Percentiles rank a stretch among this genome's conserved stretches.
Evolutionary conservation across 2,329 filamentous ascomycete species (phyloP).

Genomic region (Coniella vitis): DNA sequence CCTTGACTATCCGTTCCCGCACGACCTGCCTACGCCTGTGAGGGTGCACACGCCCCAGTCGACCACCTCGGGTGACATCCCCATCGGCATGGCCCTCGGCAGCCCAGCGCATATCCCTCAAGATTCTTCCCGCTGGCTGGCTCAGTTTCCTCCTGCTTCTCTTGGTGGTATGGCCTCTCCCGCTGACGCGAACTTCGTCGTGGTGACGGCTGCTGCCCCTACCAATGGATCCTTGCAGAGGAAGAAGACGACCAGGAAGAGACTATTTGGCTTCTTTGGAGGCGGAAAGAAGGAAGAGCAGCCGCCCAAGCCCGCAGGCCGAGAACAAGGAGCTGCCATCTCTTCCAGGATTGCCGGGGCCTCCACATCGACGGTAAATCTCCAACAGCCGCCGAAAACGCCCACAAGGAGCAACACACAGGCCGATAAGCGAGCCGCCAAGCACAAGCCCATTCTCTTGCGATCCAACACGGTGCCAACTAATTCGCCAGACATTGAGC

Average conservation of each 20-base stretch:
- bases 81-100: constrained; percentile 69
- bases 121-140: constrained; percentile 23
- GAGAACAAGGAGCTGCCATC: background rate
- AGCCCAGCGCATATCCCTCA: constrained; percentile 50
- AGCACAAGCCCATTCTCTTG: constrained; percentile 37
- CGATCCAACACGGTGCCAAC: constrained; percentile 36
- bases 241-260: constrained; percentile 50
- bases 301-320: constrained; percentile 1
- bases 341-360: background rate
- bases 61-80: constrained; percentile 35
- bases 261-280: constrained; percentile 49
- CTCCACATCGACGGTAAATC: constrained; percentile 7
- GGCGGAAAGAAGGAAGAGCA: constrained; percentile 32
- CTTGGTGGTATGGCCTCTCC: constrained; percentile 13
- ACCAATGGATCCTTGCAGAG: constrained; percentile 25
- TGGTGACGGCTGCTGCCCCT: background rate
- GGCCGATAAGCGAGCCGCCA: constrained; percentile 26
- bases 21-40: constrained; percentile 26
- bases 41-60: constrained; percentile 38
- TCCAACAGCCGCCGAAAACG: constrained; percentile 12
- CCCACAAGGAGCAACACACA: constrained; percentile 32
- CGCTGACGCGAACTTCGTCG: no score
- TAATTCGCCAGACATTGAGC: background rate
- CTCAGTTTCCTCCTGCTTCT: constrained; percentile 17
- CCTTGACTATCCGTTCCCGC: constrained; percentile 27